These are phyloP conservation scores for Myriosclerotinia scirpicola DNA, from an alignment of 2,329 filamentous ascomycete genomes.

Conservation along the genomic window DNA sequence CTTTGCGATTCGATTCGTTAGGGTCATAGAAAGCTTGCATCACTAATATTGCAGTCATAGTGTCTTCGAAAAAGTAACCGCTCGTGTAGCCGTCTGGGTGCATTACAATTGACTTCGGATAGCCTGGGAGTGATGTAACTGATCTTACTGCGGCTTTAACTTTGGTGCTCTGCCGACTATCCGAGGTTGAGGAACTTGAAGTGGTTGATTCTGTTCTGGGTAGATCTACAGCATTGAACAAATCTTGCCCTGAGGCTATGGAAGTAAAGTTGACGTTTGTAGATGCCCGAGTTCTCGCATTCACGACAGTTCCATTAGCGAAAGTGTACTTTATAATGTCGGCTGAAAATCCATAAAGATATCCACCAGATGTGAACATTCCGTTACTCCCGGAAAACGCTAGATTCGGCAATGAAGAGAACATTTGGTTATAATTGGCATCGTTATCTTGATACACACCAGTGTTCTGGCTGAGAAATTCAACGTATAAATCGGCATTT, in stretches of 20 bases:
- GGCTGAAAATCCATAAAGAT: conserved; percentile 39
- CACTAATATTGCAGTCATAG: conserved; percentile 30
- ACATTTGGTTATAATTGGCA: conserved; percentile 44
- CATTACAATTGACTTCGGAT: conserved; percentile 27
- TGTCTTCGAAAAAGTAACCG: conserved; percentile 33
- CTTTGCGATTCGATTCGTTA: conserved; percentile 25
- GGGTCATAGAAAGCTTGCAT: conserved; percentile 29
- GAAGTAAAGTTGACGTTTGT: conserved; percentile 32
- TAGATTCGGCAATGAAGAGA: conserved; percentile 32
- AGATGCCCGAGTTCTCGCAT: conserved; percentile 37
- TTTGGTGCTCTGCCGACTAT: neutral
- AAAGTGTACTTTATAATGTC: conserved; percentile 41
- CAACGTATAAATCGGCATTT: conserved; percentile 49
- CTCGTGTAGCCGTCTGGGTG: conserved; percentile 25
- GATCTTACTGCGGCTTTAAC: conserved; percentile 4
- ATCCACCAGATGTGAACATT: conserved; percentile 28
- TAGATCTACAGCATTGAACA: conserved; percentile 26
- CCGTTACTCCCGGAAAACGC: conserved; percentile 26
- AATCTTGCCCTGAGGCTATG: conserved; percentile 27
- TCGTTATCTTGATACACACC: conserved; percentile 42
- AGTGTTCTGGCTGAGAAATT: conserved; percentile 44
- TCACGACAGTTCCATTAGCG: conserved; percentile 41
- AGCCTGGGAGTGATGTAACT: conserved; percentile 22
- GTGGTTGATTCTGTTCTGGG: conserved; percentile 9
- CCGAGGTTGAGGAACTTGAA: conserved; percentile 9